These are phyloP conservation scores for Xylariaceae sp. DNA, from an alignment of 2,329 filamentous ascomycete species.

Conservation along the genomic window DNA sequence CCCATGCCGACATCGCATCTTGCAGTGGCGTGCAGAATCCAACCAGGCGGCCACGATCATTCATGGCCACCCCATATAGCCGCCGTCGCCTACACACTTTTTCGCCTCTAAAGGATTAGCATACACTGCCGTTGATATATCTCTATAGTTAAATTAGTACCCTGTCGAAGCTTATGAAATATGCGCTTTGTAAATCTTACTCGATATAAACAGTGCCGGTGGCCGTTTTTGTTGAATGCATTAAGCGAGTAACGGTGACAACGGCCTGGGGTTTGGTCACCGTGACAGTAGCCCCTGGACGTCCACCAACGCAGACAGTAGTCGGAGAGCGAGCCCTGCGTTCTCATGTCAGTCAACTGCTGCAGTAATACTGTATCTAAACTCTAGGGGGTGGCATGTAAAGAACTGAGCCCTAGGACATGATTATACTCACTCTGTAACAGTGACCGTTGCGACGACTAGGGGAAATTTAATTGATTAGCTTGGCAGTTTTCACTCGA, in stretches of 20 bases:
- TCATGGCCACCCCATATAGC: no score
- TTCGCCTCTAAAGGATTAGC: no score
- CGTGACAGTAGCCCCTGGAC: slow-evolving; percentile 29
- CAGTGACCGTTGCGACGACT: slow-evolving; percentile 32
- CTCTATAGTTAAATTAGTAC: no score
- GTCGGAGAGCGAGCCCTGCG: slow-evolving; percentile 32
- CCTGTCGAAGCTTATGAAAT: no score
- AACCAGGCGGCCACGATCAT: no score
- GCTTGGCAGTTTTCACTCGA: not conserved
- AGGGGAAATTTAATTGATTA: slow-evolving; percentile 9
- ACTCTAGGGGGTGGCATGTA: not conserved
- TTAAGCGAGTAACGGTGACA: slow-evolving; percentile 33
- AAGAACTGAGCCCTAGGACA: not conserved
- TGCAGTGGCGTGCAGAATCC: no score
- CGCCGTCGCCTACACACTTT: no score
- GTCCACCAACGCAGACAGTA: slow-evolving; percentile 30
- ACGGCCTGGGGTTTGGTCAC: slow-evolving; percentile 27
- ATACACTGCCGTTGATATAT: no score
- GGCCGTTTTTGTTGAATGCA: slow-evolving; percentile 33
- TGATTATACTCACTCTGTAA: slow-evolving; percentile 27
- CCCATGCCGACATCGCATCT: no score
- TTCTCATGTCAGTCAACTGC: no score
- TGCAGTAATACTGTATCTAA: not conserved
- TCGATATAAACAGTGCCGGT: slow-evolving; percentile 34
- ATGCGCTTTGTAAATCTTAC: no score